Conservation (phyloP, 495 filamentous ascomycete species). For the Beverwykella pulmonaria region DNA sequence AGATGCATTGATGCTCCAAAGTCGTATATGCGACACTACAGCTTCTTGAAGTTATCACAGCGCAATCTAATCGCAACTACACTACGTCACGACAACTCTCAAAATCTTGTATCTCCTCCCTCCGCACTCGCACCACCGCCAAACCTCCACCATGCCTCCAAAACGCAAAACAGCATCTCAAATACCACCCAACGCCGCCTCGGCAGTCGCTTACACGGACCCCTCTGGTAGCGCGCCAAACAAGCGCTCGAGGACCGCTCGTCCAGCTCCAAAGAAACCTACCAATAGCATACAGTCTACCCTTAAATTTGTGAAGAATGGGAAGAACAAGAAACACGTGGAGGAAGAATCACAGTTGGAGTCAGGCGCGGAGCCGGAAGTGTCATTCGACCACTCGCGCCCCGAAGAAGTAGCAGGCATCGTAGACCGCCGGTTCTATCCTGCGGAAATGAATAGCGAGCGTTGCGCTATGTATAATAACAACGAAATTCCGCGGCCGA, state of each 20-base stretch:
- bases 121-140: background rate
- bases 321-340: background rate
- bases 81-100: background rate
- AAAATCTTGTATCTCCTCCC: background rate
- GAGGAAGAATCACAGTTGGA: background rate
- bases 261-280: constrained; percentile 6
- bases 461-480: constrained; percentile 72
- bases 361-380: background rate
- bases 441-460: constrained; percentile 77
- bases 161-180: constrained; percentile 21
- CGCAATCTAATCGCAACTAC: background rate
- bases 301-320: background rate
- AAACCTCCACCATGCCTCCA: constrained; percentile 21
- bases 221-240: constrained; percentile 21
- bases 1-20: too few relatives aligned
- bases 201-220: constrained; percentile 27
- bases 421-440: constrained; percentile 72
- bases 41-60: background rate
- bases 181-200: constrained; percentile 24
- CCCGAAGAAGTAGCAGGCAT: constrained; percentile 40
- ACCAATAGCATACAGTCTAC: background rate
- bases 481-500: constrained; percentile 67
- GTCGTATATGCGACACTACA: background rate
- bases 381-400: constrained; percentile 40
- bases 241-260: constrained; percentile 28